A percentile compares a stretch with the other conserved stretches of the same genome.
These are phyloP conservation scores for Trichoderma aggressivum DNA, from an alignment of 2,329 filamentous ascomycete genomes.

Conservation along the genomic window DNA sequence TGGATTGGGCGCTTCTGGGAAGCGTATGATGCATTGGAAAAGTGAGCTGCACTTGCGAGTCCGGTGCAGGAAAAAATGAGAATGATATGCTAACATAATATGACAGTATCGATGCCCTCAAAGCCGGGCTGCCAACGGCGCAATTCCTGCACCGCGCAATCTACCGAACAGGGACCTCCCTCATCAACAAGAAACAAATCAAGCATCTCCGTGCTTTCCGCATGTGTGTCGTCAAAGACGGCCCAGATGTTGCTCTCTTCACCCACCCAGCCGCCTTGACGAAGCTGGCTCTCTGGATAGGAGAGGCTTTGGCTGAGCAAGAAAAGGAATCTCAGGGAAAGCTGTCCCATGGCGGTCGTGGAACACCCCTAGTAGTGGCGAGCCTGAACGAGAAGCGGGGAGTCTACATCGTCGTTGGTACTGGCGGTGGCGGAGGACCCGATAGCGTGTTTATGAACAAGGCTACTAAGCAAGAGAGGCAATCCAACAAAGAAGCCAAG, in stretches of 20 bases:
- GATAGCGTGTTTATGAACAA: conserved; percentile 66
- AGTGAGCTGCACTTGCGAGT: conserved; percentile 45
- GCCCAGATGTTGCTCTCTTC: conserved; percentile 86
- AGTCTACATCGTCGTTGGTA: conserved; percentile 89
- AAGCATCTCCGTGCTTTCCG: conserved; percentile 88
- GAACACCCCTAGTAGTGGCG: conserved; percentile 85
- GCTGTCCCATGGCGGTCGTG: conserved; percentile 64
- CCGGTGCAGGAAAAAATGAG: not conserved
- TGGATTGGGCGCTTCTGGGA: conserved; percentile 68
- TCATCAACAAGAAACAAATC: conserved; percentile 92
- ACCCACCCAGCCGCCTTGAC: conserved; percentile 89
- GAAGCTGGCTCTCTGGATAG: conserved; percentile 91
- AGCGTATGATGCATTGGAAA: conserved; percentile 67
- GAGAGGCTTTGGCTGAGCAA: conserved; percentile 85
- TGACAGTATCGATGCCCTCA: conserved; percentile 68
- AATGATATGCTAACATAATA: not conserved
- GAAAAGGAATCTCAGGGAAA: conserved; percentile 74
- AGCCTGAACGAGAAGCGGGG: conserved; percentile 82
- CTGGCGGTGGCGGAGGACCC: conserved; percentile 79
- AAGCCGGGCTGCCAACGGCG: conserved; percentile 73
- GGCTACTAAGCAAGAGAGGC: conserved; percentile 61
- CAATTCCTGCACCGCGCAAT: conserved; percentile 91
- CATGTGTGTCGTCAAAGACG: conserved; percentile 93
- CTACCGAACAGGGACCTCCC: conserved; percentile 82
- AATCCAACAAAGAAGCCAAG: conserved; percentile 61